phyloP scores from a whole-genome alignment of 2,329 filamentous ascomycete genomes.

The Fusarium clavum region DNA sequence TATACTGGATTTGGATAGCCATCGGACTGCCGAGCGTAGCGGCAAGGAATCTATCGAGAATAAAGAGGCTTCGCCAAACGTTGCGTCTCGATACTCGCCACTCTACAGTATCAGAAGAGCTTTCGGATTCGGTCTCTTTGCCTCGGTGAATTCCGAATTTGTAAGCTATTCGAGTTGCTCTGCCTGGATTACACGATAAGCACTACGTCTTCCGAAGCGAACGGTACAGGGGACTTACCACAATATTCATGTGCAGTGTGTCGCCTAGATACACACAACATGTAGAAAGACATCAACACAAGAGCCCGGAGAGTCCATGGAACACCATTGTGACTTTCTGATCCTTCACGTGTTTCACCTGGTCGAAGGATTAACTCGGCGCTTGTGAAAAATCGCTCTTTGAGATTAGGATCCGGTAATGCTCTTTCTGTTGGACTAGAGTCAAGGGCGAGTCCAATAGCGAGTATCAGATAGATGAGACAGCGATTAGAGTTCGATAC shows the following conservation, averaged over 20 bases:
- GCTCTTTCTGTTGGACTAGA: slow-evolving; percentile 63
- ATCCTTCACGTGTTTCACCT: slow-evolving; percentile 7
- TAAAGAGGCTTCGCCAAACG: slow-evolving; percentile 72
- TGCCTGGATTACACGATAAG: slow-evolving; percentile 56
- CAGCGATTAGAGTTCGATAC: slow-evolving; percentile 66
- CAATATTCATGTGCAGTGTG: slow-evolving; percentile 73
- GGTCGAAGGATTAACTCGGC: slow-evolving; percentile 64
- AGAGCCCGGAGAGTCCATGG: slow-evolving; percentile 75
- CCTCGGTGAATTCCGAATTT: slow-evolving; percentile 70
- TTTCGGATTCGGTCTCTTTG: slow-evolving; percentile 67
- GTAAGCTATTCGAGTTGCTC: slow-evolving; percentile 72
- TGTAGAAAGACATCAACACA: slow-evolving; percentile 72
- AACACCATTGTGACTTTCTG: slow-evolving; percentile 64
- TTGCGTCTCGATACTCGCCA: slow-evolving; percentile 62
- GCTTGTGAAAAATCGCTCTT: slow-evolving; percentile 72
- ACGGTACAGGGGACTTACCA: slow-evolving; percentile 54
- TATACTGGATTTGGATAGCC: slow-evolving; percentile 70
- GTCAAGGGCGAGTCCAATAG: slow-evolving; percentile 71
- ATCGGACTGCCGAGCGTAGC: slow-evolving; percentile 71
- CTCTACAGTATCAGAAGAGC: slow-evolving; percentile 55
- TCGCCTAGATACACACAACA: slow-evolving; percentile 69
- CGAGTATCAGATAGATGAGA: slow-evolving; percentile 70
- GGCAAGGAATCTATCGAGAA: slow-evolving; percentile 73
- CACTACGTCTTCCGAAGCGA: not conserved
- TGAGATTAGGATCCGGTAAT: slow-evolving; percentile 63